Evolutionary conservation across 306 rosid species (phyloP), one percentile per base, ranked within the genome.

Genomic region (Psophocarpus tetragonolobus): DNA sequence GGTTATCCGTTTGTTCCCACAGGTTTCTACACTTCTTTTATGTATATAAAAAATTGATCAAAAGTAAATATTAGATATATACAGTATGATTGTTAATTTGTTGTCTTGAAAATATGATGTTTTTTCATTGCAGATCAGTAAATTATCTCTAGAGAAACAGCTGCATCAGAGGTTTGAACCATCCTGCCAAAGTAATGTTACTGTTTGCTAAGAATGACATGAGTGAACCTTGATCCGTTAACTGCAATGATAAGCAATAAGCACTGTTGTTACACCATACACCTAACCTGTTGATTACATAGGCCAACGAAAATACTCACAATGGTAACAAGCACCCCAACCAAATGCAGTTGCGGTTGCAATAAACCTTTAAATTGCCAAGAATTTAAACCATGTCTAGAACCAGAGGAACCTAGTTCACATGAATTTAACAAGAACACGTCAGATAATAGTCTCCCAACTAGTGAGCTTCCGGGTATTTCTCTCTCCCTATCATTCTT

Each of bases 231-330:
- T 85, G 85, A 65, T 92, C 96, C 0, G 97, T 92, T 85, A 44
- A 87, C 96, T 8, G 86, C 83, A 0, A 80, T 88, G 5, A 66
- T 14, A 89, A 73, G 82, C 97, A 92, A 57, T 72, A 88, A 3
- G 21, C 88, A 70, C 87, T 78, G 72, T 92, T 82, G 65, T 63
- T 86, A 84, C n/a, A n/a, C n/a, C n/a, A n/a, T n/a, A n/a, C 97
- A 92, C 71, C 87, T 90, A 80, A 88, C 96, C 97, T 92, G 29
- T 36, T n/a, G n/a, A n/a, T n/a, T n/a, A n/a, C n/a, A n/a, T n/a
- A n/a, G n/a, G n/a, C n/a, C n/a, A n/a, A n/a, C n/a, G n/a, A n/a
- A n/a, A n/a, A n/a, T n/a, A n/a, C n/a, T n/a, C n/a, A n/a, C n/a
- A n/a, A n/a, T n/a, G n/a, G n/a, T n/a, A n/a, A n/a, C n/a, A n/a